phyloP scores from a whole-genome alignment of 768 basidiomycete genomes.

The Sporobolomyces phaffii region DNA sequence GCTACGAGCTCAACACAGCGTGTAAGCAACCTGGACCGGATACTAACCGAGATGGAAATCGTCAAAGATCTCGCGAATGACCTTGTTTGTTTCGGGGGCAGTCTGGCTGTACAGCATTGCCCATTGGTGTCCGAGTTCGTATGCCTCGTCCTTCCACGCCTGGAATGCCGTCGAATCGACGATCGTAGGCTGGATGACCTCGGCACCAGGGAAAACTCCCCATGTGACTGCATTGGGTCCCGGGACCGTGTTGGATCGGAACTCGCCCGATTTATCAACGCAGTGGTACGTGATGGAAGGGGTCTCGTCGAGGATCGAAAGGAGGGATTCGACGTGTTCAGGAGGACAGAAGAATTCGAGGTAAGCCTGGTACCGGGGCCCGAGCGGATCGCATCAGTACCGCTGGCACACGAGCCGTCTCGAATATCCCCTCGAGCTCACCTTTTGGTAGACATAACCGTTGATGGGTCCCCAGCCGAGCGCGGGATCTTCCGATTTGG shows the following conservation, averaged over 20 bases:
- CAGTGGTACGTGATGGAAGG: constrained; percentile 90
- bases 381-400: constrained; percentile 10
- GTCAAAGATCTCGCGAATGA: constrained; percentile 67
- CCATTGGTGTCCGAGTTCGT: constrained; percentile 92
- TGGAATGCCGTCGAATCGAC: constrained; percentile 85
- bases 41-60: constrained; percentile 65
- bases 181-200: constrained; percentile 91
- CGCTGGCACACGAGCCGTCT: no score
- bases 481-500: constrained; percentile 63
- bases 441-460: constrained; percentile 95
- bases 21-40: no score
- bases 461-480: constrained; percentile 90
- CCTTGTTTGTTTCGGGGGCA: constrained; percentile 59
- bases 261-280: constrained; percentile 89
- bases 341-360: constrained; percentile 81
- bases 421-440: no score
- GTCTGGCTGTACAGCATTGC: constrained; percentile 69
- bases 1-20: no score
- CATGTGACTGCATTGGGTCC: constrained; percentile 98
- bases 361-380: constrained; percentile 68
- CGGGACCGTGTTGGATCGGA: constrained; percentile 89
- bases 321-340: constrained; percentile 43
- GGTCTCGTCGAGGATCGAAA: constrained; percentile 52
- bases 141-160: constrained; percentile 75
- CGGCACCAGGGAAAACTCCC: constrained; percentile 96